Evolutionary conservation across 176 grass and related monocot species (phyloP).

Genomic region (Calamus simplicifolius): DNA sequence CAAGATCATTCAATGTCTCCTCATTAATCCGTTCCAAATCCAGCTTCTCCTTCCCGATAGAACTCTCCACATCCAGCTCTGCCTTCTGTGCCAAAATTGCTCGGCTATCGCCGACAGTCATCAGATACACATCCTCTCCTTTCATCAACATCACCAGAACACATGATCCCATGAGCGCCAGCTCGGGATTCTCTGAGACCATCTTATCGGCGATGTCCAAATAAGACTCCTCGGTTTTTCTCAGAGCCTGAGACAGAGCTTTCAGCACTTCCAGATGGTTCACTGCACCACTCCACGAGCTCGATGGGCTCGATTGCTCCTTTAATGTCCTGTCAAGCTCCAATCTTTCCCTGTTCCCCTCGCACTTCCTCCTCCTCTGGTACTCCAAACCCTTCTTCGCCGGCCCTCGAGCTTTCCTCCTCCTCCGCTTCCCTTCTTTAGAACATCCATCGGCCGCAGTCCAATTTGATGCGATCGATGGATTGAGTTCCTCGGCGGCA

Average conservation of each 20-base stretch:
- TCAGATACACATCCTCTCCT: slow-evolving; percentile 11
- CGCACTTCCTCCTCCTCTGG: too few relatives aligned
- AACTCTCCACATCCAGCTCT: background rate
- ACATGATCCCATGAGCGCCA: slow-evolving; percentile 14
- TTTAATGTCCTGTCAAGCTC: too few relatives aligned
- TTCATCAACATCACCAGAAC: slow-evolving; percentile 11
- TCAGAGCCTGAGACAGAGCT: slow-evolving; percentile 4
- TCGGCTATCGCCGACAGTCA: slow-evolving; percentile 14
- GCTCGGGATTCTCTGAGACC: slow-evolving; percentile 5
- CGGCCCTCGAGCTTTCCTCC: too few relatives aligned
- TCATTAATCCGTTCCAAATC: slow-evolving; percentile 51
- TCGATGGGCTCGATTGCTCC: too few relatives aligned
- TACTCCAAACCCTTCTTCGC: too few relatives aligned
- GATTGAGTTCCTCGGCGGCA: too few relatives aligned
- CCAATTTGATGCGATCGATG: too few relatives aligned
- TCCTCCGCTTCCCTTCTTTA: too few relatives aligned
- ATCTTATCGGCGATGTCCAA: slow-evolving; percentile 14
- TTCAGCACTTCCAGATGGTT: slow-evolving; percentile 5
- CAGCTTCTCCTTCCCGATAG: slow-evolving; percentile 6
- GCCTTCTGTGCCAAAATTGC: slow-evolving; percentile 3
- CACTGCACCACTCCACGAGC: too few relatives aligned
- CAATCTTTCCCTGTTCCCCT: too few relatives aligned
- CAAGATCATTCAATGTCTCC: slow-evolving; percentile 35
- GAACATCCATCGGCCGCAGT: too few relatives aligned
- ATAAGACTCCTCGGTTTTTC: slow-evolving; percentile 6